A percentile compares a stretch with the other conserved stretches of the same genome.
These are phyloP conservation scores for Aspergillus oerlinghausenensis DNA, from an alignment of 2,329 filamentous ascomycete species.

Conservation along the genomic window DNA sequence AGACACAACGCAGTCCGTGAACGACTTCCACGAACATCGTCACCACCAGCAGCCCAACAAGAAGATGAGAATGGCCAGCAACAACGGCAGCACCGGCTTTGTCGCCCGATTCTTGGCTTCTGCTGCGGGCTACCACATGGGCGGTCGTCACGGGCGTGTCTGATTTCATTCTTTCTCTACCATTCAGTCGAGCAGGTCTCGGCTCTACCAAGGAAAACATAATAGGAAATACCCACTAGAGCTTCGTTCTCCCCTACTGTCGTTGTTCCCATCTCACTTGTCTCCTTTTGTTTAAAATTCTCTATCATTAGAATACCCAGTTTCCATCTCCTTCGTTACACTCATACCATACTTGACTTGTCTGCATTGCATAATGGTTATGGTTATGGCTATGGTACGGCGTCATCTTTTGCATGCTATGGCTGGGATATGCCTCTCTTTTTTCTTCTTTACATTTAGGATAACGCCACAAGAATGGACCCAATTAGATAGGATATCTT, in stretches of 20 bases:
- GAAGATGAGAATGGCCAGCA: slow-evolving; percentile 35
- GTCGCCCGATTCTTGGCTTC: slow-evolving; percentile 42
- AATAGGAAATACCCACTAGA: background rate
- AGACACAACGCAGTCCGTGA: slow-evolving; percentile 28
- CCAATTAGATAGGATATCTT: background rate
- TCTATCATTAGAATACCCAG: background rate
- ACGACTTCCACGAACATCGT: slow-evolving; percentile 5
- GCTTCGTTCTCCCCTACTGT: background rate
- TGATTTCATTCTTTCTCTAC: slow-evolving; percentile 1
- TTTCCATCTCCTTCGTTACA: background rate
- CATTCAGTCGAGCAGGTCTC: slow-evolving; percentile 8
- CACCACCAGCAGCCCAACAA: slow-evolving; percentile 34
- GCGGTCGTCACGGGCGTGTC: slow-evolving; percentile 26
- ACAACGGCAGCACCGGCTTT: slow-evolving; percentile 31
- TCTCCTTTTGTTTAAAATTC: background rate
- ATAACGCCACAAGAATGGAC: background rate
- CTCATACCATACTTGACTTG: background rate
- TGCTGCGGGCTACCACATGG: slow-evolving; percentile 39
- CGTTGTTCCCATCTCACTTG: background rate
- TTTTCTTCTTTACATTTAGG: background rate
- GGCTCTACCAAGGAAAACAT: background rate
- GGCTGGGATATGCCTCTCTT: background rate
- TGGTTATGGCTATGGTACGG: background rate
- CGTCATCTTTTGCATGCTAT: background rate
- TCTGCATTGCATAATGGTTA: background rate